phyloP scores from a whole-genome alignment of 1,284 basidiomycete species.

The Golubevia sp. region DNA sequence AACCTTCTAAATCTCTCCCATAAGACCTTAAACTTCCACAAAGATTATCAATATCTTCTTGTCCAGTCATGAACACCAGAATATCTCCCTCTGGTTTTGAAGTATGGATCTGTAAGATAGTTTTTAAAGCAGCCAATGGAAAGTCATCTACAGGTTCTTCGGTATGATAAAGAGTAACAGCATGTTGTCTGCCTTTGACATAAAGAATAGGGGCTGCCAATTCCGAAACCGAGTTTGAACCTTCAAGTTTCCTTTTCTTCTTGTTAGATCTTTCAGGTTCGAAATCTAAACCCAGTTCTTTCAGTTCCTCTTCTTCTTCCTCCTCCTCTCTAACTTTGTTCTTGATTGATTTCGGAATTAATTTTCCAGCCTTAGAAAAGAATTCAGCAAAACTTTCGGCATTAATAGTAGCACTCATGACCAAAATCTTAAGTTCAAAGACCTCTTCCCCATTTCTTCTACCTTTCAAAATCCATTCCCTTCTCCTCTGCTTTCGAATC shows the following conservation, averaged over 20 bases:
- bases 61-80: slow-evolving; percentile 57
- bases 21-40: slow-evolving; percentile 3
- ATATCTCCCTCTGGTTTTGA: slow-evolving; percentile 50
- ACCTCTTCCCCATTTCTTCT: slow-evolving; percentile 16
- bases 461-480: slow-evolving; percentile 23
- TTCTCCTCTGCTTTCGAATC: slow-evolving; percentile 26
- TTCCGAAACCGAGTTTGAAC: background rate
- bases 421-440: slow-evolving; percentile 47
- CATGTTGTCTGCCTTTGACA: slow-evolving; percentile 49
- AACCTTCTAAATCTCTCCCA: background rate
- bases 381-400: slow-evolving; percentile 45
- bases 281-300: too few relatives aligned
- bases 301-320: background rate
- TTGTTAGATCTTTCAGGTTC: background rate
- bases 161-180: slow-evolving; percentile 40
- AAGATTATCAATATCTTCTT: slow-evolving; percentile 57
- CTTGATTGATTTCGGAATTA: background rate
- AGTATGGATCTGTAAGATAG: slow-evolving; percentile 53
- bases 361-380: slow-evolving; percentile 21
- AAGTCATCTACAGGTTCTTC: slow-evolving; percentile 42
- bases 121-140: slow-evolving; percentile 48
- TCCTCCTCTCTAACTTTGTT: background rate
- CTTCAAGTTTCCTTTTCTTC: background rate
- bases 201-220: slow-evolving; percentile 42
- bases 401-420: slow-evolving; percentile 57